Evolutionary conservation across 2,329 filamentous ascomycete species (phyloP).

Genomic region (Nectriaceae sp.): DNA sequence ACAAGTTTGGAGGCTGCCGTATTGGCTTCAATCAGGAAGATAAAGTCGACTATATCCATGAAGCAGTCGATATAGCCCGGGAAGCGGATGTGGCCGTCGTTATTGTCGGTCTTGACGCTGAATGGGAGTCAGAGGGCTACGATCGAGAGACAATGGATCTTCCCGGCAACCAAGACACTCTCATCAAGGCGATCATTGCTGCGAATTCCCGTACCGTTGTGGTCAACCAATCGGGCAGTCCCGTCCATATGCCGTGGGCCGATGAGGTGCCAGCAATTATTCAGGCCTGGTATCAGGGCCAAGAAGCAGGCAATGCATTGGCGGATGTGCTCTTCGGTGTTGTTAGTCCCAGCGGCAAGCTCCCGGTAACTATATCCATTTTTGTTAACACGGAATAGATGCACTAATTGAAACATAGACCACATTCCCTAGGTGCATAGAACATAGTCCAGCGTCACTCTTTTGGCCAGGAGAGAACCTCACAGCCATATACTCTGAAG

Average conservation of each 20-base stretch:
- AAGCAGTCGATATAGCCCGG: constrained; percentile 63
- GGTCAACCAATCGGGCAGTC: constrained; percentile 50
- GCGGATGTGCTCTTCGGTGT: constrained; percentile 69
- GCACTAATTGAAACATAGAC: constrained; percentile 39
- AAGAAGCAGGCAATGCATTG: constrained; percentile 71
- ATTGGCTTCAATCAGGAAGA: constrained; percentile 72
- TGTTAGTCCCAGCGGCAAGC: constrained; percentile 66
- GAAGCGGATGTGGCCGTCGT: constrained; percentile 68
- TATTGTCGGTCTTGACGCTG: constrained; percentile 68
- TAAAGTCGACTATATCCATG: constrained; percentile 59
- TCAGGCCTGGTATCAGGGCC: constrained; percentile 55
- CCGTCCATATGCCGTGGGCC: constrained; percentile 66
- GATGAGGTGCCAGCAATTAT: constrained; percentile 65
- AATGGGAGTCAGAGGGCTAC: constrained; percentile 77
- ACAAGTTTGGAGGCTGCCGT: constrained; percentile 70
- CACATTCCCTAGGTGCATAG: constrained; percentile 64
- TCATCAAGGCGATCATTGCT: constrained; percentile 62
- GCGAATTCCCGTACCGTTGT: constrained; percentile 69
- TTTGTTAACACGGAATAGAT: background rate
- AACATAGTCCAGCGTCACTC: constrained; percentile 70
- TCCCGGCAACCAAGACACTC: constrained; percentile 57
- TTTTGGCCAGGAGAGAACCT: constrained; percentile 74
- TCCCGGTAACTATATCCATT: constrained; percentile 55
- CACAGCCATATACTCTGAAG: constrained; percentile 70
- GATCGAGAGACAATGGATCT: constrained; percentile 73